phyloP scores from a whole-genome alignment of 176 grass and related monocot genomes.

The Hyparrhenia diplandra region DNA sequence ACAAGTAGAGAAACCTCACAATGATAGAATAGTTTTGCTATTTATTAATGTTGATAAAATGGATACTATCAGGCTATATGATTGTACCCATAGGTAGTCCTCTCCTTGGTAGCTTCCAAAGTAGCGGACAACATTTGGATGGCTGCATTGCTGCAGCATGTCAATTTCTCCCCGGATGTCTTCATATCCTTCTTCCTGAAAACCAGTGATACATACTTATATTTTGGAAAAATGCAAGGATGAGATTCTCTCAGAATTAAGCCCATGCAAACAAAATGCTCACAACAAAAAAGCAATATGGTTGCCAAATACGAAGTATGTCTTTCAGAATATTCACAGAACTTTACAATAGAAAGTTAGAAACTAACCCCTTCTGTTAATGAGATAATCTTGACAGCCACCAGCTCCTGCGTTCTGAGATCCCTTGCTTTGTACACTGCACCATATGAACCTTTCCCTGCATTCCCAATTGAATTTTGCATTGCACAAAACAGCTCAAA shows the following conservation, averaged over 20 bases:
- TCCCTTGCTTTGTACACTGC: constrained; percentile 99
- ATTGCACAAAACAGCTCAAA: constrained; percentile 32
- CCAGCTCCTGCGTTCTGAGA: constrained; percentile 90
- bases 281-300: constrained; percentile 12
- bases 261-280: constrained; percentile 11
- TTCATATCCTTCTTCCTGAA: constrained; percentile 97
- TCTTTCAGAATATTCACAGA: constrained; percentile 10
- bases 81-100: constrained; percentile 90
- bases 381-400: constrained; percentile 98
- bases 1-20: not conserved
- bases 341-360: constrained; percentile 35
- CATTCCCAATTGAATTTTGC: constrained; percentile 28
- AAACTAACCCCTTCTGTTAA: constrained; percentile 89
- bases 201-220: constrained; percentile 13
- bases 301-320: constrained; percentile 13
- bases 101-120: constrained; percentile 99
- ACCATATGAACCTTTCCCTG: constrained; percentile 99
- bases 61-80: constrained; percentile 15
- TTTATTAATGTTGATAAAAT: not conserved
- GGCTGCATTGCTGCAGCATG: constrained; percentile 98
- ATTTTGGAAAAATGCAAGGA: constrained; percentile 23
- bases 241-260: not conserved
- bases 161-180: constrained; percentile 99
- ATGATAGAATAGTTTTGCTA: not conserved
- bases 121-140: constrained; percentile 97